These are phyloP conservation scores for Secale cereale DNA, from an alignment of 176 grass and related monocot genomes.

Conservation along the genomic window DNA sequence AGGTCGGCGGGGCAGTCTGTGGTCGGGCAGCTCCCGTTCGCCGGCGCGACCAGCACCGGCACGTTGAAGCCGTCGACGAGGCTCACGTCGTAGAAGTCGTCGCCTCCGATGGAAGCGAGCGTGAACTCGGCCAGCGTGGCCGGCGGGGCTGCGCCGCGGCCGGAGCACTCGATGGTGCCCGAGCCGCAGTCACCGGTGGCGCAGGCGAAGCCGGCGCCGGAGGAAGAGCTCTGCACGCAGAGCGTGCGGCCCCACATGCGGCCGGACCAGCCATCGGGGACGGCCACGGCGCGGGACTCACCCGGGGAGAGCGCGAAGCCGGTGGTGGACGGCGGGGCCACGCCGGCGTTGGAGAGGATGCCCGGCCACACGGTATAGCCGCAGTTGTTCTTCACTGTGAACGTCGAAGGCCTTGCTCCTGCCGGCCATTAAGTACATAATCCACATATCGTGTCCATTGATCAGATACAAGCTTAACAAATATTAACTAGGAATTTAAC, in stretches of 20 bases:
- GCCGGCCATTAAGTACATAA: background rate
- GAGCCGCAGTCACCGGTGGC: constrained; percentile 65
- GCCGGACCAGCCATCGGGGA: constrained; percentile 39
- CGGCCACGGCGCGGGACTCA: background rate
- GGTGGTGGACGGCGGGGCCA: constrained; percentile 22
- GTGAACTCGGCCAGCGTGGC: constrained; percentile 60
- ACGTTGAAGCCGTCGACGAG: constrained; percentile 94
- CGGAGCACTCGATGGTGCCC: constrained; percentile 41
- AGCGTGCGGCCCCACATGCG: constrained; percentile 56
- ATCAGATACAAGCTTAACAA: background rate
- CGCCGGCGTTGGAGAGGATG: constrained; percentile 53
- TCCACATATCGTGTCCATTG: background rate
- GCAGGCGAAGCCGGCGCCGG: constrained; percentile 31
- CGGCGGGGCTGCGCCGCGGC: constrained; percentile 36
- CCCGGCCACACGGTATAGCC: constrained; percentile 50
- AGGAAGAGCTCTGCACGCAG: constrained; percentile 1
- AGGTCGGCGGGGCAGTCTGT: constrained; percentile 44
- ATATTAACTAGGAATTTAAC: no score
- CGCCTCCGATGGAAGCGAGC: constrained; percentile 22
- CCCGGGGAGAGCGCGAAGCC: constrained; percentile 45
- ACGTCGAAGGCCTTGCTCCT: constrained; percentile 24
- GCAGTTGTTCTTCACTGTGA: constrained; percentile 53
- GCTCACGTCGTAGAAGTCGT: constrained; percentile 96
- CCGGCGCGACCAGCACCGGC: constrained; percentile 36
- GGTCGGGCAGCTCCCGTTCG: constrained; percentile 28